Conservation (phyloP, 2,329 filamentous ascomycete genomes). For the Cylindrodendrum hubeiense region DNA sequence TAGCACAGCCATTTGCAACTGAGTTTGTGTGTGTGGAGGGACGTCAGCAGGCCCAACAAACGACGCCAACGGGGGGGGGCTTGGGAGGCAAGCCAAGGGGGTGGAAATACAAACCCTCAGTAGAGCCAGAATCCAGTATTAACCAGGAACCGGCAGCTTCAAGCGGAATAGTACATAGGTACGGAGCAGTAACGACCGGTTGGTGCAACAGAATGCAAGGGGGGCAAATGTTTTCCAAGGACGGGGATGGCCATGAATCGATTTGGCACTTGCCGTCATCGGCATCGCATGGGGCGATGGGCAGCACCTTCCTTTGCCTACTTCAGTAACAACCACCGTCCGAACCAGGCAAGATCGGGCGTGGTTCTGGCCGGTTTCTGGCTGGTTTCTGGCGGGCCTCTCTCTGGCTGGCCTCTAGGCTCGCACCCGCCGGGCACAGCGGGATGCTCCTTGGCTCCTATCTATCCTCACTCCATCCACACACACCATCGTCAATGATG, state of each 20-base stretch:
- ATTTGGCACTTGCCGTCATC: slow-evolving; percentile 36
- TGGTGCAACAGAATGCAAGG: neutral
- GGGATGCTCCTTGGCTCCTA: neutral
- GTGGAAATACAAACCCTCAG: neutral
- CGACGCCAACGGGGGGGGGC: neutral
- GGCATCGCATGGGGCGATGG: slow-evolving; percentile 28
- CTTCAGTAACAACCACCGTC: slow-evolving; percentile 17
- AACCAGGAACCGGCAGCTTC: neutral
- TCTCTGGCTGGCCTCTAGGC: neutral
- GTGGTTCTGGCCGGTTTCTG: neutral
- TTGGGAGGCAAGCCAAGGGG: neutral
- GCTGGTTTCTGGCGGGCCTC: neutral
- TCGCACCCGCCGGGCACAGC: neutral
- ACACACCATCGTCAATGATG: neutral
- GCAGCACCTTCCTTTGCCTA: slow-evolving; percentile 20
- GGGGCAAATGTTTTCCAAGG: slow-evolving; percentile 4
- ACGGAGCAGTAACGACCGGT: neutral
- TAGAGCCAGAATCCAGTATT: neutral
- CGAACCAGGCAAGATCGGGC: slow-evolving; percentile 33
- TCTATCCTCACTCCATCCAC: neutral
- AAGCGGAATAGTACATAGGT: neutral
- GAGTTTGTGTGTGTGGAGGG: slow-evolving; percentile 7
- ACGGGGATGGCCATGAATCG: slow-evolving; percentile 21
- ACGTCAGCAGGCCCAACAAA: slow-evolving; percentile 24
- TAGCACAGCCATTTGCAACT: slow-evolving; percentile 19